Conservation (phyloP, 2,329 filamentous ascomycete species). For the Trichoderma oligosporum region DNA sequence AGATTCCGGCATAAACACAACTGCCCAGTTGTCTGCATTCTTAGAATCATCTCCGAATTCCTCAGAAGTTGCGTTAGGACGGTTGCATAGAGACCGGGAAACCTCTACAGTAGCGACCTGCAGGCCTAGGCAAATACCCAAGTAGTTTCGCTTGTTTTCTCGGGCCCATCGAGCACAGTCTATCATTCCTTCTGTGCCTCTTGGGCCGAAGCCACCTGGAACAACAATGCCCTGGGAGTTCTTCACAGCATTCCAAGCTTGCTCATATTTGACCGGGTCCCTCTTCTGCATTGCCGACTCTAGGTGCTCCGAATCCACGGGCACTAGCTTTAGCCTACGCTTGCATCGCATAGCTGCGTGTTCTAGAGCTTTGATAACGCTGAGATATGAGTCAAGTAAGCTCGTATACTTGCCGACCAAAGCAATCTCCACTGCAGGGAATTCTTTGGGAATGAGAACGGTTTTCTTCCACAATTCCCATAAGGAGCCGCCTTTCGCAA, state of each 20-base stretch:
- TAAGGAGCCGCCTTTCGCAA: constrained; percentile 61
- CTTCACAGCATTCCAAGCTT: constrained; percentile 79
- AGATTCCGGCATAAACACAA: constrained; percentile 88
- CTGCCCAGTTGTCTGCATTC: constrained; percentile 59
- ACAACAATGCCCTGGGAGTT: constrained; percentile 56
- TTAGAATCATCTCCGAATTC: constrained; percentile 44
- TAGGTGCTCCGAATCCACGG: constrained; percentile 81
- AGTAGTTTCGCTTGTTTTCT: constrained; percentile 72
- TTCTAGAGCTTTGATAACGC: constrained; percentile 79
- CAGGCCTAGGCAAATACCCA: constrained; percentile 90
- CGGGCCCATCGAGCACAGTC: constrained; percentile 81
- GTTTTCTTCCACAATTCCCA: constrained; percentile 77
- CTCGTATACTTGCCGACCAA: constrained; percentile 88
- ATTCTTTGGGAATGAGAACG: constrained; percentile 62
- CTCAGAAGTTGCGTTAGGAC: constrained; percentile 53
- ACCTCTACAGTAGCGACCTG: constrained; percentile 90
- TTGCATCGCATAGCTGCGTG: constrained; percentile 85
- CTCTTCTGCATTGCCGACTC: constrained; percentile 60
- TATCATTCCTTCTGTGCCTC: constrained; percentile 90
- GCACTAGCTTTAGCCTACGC: constrained; percentile 73
- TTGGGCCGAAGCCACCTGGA: constrained; percentile 65
- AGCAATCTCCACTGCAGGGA: constrained; percentile 70
- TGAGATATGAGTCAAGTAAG: constrained; percentile 83
- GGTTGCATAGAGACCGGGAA: constrained; percentile 69
- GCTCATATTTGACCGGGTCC: constrained; percentile 72